phyloP scores from a whole-genome alignment of 2,329 filamentous ascomycete species.

The Colletotrichum sublineola region DNA sequence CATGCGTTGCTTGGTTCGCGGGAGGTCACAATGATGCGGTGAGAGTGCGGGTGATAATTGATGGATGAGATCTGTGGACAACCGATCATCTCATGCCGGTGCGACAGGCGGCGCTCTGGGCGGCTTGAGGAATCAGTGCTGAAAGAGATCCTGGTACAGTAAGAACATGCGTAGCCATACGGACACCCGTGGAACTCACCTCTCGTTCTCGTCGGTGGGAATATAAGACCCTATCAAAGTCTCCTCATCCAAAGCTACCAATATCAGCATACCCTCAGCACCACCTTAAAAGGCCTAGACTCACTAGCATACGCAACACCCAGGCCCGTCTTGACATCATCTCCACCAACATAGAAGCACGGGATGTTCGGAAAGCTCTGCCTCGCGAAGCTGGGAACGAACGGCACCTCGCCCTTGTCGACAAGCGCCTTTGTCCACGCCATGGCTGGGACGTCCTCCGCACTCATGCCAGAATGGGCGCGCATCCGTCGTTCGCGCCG shows the following conservation, averaged over 20 bases:
- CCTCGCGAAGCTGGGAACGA: slow-evolving; percentile 49
- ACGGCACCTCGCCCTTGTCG: slow-evolving; percentile 56
- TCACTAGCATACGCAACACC: slow-evolving; percentile 61
- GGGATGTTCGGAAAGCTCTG: slow-evolving; percentile 52
- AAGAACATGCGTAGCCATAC: not conserved
- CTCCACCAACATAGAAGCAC: slow-evolving; percentile 56
- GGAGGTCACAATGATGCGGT: slow-evolving; percentile 59
- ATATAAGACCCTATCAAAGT: slow-evolving; percentile 58
- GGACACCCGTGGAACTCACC: slow-evolving; percentile 47
- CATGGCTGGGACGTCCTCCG: slow-evolving; percentile 49
- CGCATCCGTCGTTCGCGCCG: slow-evolving; percentile 41
- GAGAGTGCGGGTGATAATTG: slow-evolving; percentile 59
- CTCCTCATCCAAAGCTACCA: slow-evolving; percentile 52
- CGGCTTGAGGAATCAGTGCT: slow-evolving; percentile 35
- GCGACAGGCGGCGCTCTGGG: slow-evolving; percentile 33
- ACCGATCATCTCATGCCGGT: slow-evolving; percentile 53
- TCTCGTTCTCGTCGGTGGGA: slow-evolving; percentile 57
- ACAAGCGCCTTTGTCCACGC: slow-evolving; percentile 56
- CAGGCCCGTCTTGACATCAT: slow-evolving; percentile 55
- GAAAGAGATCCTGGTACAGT: slow-evolving; percentile 30
- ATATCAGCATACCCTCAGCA: slow-evolving; percentile 34
- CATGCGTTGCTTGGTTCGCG: slow-evolving; percentile 49
- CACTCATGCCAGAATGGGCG: slow-evolving; percentile 33
- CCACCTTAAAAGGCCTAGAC: slow-evolving; percentile 44
- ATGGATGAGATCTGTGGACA: slow-evolving; percentile 60